Evolutionary conservation across 2,329 filamentous ascomycete genomes (phyloP).

Genomic region (Fusarium nurragi): DNA sequence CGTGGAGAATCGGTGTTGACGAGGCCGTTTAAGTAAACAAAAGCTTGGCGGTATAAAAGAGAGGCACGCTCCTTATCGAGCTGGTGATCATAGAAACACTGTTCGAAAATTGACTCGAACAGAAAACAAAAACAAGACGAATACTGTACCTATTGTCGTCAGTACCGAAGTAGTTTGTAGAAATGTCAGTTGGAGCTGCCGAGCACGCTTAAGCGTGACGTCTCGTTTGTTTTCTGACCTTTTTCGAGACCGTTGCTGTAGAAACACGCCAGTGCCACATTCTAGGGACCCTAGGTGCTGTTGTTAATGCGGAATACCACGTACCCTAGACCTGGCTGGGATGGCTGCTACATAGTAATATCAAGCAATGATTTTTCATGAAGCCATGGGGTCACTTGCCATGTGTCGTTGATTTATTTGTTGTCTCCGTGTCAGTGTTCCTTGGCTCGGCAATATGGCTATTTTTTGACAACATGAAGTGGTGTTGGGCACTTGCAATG

Average conservation of each 20-base stretch:
- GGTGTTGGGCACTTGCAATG: too few relatives aligned
- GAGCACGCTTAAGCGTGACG: slow-evolving; percentile 40
- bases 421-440: background rate
- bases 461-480: too few relatives aligned
- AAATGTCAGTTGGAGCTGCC: slow-evolving; percentile 23
- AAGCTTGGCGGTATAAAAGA: slow-evolving; percentile 23
- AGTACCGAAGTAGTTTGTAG: slow-evolving; percentile 20
- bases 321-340: background rate
- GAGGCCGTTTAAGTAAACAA: slow-evolving; percentile 37
- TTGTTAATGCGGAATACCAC: background rate
- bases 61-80: slow-evolving; percentile 25
- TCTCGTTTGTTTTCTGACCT: slow-evolving; percentile 38
- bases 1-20: background rate
- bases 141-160: slow-evolving; percentile 27
- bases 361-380: background rate
- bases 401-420: background rate
- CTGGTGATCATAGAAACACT: slow-evolving; percentile 37
- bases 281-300: slow-evolving; percentile 20
- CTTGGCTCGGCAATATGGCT: too few relatives aligned
- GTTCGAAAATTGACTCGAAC: slow-evolving; percentile 29
- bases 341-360: background rate
- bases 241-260: slow-evolving; percentile 36
- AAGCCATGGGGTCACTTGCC: background rate
- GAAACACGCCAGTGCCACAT: slow-evolving; percentile 20
- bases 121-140: slow-evolving; percentile 45